Conservation (phyloP, 2,329 filamentous ascomycete genomes). For the Aureobasidium pullulans region DNA sequence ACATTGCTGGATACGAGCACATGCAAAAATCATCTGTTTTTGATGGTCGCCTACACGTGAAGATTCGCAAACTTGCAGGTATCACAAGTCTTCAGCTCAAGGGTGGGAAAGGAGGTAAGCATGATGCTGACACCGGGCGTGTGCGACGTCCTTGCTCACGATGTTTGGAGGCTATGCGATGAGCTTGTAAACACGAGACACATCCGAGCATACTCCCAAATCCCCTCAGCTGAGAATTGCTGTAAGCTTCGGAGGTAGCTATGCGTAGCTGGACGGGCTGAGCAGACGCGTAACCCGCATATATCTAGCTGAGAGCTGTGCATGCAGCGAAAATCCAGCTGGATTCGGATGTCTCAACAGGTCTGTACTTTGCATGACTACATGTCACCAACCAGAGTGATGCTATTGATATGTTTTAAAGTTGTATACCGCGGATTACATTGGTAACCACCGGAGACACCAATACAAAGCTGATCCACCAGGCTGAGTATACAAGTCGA, state of each 20-base stretch:
- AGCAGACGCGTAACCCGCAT: too few species aligned
- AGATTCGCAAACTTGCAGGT: neutral
- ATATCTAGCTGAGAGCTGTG: neutral
- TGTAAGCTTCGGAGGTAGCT: too few species aligned
- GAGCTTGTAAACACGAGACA: neutral
- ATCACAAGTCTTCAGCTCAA: too few species aligned
- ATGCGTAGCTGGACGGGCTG: neutral
- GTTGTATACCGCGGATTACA: neutral
- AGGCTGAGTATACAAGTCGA: neutral
- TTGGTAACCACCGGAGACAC: neutral
- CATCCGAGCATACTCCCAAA: neutral
- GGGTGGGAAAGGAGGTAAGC: neutral
- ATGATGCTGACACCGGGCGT: neutral
- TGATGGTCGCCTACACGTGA: too few species aligned
- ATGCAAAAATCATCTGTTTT: neutral
- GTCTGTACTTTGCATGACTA: neutral
- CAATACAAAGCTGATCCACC: neutral
- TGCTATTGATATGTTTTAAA: neutral
- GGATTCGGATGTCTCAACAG: neutral
- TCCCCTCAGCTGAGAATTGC: too few species aligned
- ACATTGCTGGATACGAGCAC: neutral
- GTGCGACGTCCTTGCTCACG: neutral
- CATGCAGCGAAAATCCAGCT: neutral
- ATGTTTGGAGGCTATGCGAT: neutral
- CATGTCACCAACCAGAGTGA: neutral